Evolutionary conservation across 225 moss, liverwort and hornwort genomes (phyloP), one percentile per base, ranked within the genome.

Genomic region (Antitrichia curtipendula): DNA sequence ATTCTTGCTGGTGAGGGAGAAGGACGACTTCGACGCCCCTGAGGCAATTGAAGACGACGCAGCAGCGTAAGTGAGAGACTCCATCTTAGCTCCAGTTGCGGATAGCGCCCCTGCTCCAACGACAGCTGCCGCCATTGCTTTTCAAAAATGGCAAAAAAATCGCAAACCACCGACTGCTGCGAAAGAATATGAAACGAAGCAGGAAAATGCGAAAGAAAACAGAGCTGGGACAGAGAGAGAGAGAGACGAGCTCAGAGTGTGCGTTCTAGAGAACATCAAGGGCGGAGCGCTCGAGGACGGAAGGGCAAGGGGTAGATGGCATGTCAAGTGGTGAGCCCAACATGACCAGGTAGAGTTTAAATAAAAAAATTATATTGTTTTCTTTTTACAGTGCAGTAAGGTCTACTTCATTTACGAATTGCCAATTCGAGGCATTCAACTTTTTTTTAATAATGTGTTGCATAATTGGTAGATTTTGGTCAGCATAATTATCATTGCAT

Each of bases 61-160:
- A 18, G 87, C 45, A 7, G 86, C 17, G 76, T 13, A 73, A 23
- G 73, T 24, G 13, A 82, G 82, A 12, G 73, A 59, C 82, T 92
- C 90, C 90, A 90, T 64, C n/a, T 83, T 88, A 36, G 28, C 54
- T 74, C 60, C 85, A 50, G 83, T 65, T 72, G 88, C 58, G 45
- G 76, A 76, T 1, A 90, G 16, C 59, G 88, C 84, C 64, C 87
- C 88, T 57, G 78, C 81, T 41, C 61, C 90, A 16, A 87, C 86
- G 31, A 87, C 84, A 76, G 87, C 84, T 38, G 88, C 87, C 59
- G 88, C 87, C 92, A 90, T 92, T 77, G 66, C 66, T 82, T 16
- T n/a, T n/a, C 77, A 60, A 77, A 56, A 34, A 4, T 40, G 14
- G 58, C 25, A 45, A 78, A 29, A 78, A 29, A 88, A 34, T 50